Evolutionary conservation across 2,329 filamentous ascomycete genomes (phyloP), one percentile per base, ranked within the genome.

Genomic region (Curvularia sp.): DNA sequence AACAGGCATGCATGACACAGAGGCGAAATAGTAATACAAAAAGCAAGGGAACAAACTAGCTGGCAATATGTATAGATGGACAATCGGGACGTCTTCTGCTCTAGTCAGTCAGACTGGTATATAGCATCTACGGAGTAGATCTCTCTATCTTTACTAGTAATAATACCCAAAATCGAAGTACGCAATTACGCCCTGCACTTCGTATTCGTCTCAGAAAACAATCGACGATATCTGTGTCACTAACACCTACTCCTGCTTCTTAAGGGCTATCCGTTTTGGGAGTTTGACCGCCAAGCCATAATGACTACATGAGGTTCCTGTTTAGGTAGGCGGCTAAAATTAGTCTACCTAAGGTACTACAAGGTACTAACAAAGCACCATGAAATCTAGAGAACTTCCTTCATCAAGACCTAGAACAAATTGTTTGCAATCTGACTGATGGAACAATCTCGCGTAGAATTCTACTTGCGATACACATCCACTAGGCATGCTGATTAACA

Each of bases 51-150:
- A 52, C 61, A 43, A 33, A 20, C 42, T 55, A 31, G 53, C 48
- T 39, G 47, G 47, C 28, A 53, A 55, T 24, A 52, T 26, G 46
- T 44, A 48, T 48, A 56, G 48, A 50, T 58, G 30, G 50, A 57
- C 9, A 28, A 31, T 52, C 55, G 62, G 43, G 50, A 24, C 30
- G 20, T 18, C 33, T 38, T 50, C 10, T 49, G 22, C 15, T 30
- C 8, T 39, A 15, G 18, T 4, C 8, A 31, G 9, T 24, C n/a
- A 5, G 24, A n/a, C 38, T 42, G n/a, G 49, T 31, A 22, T 30
- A 26, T 43, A 31, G 35, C n/a, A 30, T 51, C 12, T n/a, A 30
- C n/a, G 5, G 26, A 8, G 4, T 28, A 31, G 30, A 31, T 31
- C 4, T 12, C n/a, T 35, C 5, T 26, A 20, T 39, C 6, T 38